These are phyloP conservation scores for Solanum chacoense DNA, from an alignment of 305 asterid species.

Conservation along the genomic window DNA sequence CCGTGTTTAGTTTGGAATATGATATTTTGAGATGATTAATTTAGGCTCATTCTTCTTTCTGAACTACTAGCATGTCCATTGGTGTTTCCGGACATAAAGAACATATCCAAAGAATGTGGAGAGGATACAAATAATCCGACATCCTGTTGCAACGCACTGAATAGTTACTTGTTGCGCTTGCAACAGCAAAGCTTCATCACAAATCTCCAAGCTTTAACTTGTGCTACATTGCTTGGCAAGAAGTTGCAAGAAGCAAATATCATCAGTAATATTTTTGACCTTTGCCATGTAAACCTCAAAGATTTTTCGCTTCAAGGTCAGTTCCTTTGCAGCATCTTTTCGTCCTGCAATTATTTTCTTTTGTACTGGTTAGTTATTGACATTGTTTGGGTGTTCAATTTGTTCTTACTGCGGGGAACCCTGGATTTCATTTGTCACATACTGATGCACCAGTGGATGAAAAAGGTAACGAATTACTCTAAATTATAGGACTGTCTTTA, in stretches of 20 bases:
- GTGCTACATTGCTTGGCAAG: slow-evolving; percentile 19
- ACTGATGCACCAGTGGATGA: slow-evolving; percentile 11
- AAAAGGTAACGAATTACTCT: slow-evolving; percentile 11
- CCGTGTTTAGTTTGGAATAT: not conserved
- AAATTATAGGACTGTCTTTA: not conserved
- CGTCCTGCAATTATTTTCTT: not conserved
- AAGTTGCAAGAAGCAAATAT: slow-evolving; percentile 17
- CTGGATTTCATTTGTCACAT: not conserved
- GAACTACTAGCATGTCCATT: slow-evolving; percentile 20
- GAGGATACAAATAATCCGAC: slow-evolving; percentile 1
- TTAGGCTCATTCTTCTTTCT: not conserved
- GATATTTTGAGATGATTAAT: not conserved
- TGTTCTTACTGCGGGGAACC: not conserved
- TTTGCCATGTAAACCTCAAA: slow-evolving; percentile 18
- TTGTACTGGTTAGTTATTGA: not conserved
- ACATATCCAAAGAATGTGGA: slow-evolving; percentile 16
- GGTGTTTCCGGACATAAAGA: slow-evolving; percentile 14
- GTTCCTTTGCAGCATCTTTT: not conserved
- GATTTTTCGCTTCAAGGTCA: slow-evolving; percentile 34
- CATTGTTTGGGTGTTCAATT: not conserved
- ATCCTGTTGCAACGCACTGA: slow-evolving; percentile 18
- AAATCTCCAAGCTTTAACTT: slow-evolving; percentile 22
- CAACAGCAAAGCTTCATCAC: slow-evolving; percentile 27
- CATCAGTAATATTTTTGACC: slow-evolving; percentile 12
- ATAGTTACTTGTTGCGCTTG: slow-evolving; percentile 18